Evolutionary conservation across 2,329 filamentous ascomycete genomes (phyloP).

Genomic region (Curvularia verruculosa): DNA sequence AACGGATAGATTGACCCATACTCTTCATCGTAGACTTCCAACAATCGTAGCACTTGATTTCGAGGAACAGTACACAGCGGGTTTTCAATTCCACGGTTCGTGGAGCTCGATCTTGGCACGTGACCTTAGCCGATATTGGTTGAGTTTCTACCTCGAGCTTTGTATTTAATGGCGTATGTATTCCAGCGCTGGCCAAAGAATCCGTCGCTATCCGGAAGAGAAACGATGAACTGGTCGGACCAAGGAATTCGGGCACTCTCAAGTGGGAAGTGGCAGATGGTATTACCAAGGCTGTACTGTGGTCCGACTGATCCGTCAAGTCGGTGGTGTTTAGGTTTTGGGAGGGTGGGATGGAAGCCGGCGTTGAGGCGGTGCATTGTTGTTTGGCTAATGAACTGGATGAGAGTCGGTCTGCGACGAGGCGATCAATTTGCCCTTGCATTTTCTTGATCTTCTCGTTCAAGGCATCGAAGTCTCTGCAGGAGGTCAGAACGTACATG

Average conservation of each 20-base stretch:
- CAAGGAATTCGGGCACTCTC: too few species aligned
- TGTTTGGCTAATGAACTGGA: neutral
- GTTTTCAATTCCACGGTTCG: neutral
- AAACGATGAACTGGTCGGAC: too few species aligned
- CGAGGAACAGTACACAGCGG: neutral
- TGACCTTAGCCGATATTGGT: too few species aligned
- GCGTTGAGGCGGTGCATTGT: neutral
- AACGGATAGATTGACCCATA: neutral
- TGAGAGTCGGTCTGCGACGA: neutral
- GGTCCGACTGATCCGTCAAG: neutral
- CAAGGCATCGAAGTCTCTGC: neutral
- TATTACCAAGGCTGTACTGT: neutral
- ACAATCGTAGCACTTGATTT: neutral
- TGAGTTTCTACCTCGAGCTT: too few species aligned
- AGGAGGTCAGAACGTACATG: neutral
- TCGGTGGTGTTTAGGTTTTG: neutral
- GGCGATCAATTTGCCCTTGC: neutral
- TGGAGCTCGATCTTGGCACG: neutral
- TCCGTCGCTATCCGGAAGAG: too few species aligned
- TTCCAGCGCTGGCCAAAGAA: too few species aligned
- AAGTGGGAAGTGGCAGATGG: too few species aligned
- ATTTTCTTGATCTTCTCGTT: neutral
- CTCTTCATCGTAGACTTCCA: neutral
- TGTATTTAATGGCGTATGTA: too few species aligned
- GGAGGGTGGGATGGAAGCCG: neutral